phyloP scores from a whole-genome alignment of 2,329 filamentous ascomycete genomes.

The Fusarium succisae region DNA sequence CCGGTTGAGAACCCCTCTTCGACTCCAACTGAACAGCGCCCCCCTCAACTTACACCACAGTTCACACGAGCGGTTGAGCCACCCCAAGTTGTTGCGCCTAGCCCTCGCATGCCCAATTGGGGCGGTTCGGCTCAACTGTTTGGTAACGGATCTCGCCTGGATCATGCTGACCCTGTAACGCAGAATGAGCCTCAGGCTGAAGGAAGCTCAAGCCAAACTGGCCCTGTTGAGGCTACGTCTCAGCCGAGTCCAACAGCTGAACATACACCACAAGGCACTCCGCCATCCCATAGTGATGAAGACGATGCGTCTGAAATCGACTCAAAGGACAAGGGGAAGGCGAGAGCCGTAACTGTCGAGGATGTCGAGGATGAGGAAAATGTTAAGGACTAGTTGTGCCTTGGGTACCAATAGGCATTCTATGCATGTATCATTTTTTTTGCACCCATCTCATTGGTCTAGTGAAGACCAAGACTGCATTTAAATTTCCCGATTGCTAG shows the following conservation, averaged over 20 bases:
- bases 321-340: conserved; percentile 52
- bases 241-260: conserved; percentile 12
- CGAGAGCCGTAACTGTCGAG: conserved; percentile 55
- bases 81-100: conserved; percentile 56
- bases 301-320: conserved; percentile 22
- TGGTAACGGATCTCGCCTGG: conserved; percentile 44
- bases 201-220: conserved; percentile 12
- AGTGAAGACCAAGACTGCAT: conserved; percentile 8
- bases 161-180: conserved; percentile 29
- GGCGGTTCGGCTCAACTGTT: conserved; percentile 61
- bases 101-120: conserved; percentile 61
- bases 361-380: conserved; percentile 35
- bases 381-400: conserved; percentile 13
- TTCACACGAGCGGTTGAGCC: conserved; percentile 35
- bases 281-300: conserved; percentile 21
- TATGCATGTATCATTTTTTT: neutral
- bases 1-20: neutral
- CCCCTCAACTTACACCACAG: conserved; percentile 20
- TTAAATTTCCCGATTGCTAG: conserved; percentile 12
- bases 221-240: neutral
- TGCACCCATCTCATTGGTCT: neutral
- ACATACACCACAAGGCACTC: conserved; percentile 16
- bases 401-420: neutral
- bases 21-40: conserved; percentile 16
- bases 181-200: conserved; percentile 22